A percentile compares a stretch with the other conserved stretches of the same genome.
These are phyloP conservation scores for Fusarium drepaniforme DNA, from an alignment of 2,329 filamentous ascomycete species.

Conservation along the genomic window DNA sequence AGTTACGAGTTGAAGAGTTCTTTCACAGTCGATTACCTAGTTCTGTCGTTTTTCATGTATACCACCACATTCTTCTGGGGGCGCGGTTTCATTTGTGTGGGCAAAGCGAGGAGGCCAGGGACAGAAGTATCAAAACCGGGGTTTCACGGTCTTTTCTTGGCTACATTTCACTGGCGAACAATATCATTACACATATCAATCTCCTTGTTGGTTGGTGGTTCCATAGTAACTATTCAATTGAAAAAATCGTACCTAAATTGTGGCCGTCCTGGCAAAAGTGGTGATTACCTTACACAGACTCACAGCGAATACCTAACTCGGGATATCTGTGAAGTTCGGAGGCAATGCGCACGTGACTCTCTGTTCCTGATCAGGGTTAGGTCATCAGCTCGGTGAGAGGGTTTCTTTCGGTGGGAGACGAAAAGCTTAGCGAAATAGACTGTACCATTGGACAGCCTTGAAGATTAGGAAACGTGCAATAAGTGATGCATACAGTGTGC, in stretches of 20 bases:
- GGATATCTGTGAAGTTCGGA: neutral
- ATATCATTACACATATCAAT: constrained; percentile 42
- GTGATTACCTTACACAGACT: neutral
- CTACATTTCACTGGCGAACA: constrained; percentile 46
- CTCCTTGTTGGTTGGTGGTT: constrained; percentile 36
- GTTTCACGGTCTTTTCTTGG: constrained; percentile 45
- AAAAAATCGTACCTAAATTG: neutral
- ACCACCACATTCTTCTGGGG: constrained; percentile 31
- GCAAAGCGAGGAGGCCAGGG: constrained; percentile 19
- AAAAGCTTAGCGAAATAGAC: neutral
- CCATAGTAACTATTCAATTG: constrained; percentile 27
- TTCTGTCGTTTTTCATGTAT: constrained; percentile 39
- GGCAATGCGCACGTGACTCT: constrained; percentile 10
- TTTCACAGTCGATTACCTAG: constrained; percentile 31
- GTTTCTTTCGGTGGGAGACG: neutral
- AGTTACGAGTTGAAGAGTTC: constrained; percentile 43
- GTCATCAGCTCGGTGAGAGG: constrained; percentile 9
- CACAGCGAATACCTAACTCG: neutral
- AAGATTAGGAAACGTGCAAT: neutral
- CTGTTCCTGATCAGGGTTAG: constrained; percentile 14
- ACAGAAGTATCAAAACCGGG: constrained; percentile 37
- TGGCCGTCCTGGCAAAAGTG: neutral
- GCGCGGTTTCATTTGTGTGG: constrained; percentile 39
- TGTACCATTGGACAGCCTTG: neutral
- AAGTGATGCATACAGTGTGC: neutral